These are phyloP conservation scores for Leishmania major DNA, from an alignment of 208 protist genomes.

Conservation along the genomic window DNA sequence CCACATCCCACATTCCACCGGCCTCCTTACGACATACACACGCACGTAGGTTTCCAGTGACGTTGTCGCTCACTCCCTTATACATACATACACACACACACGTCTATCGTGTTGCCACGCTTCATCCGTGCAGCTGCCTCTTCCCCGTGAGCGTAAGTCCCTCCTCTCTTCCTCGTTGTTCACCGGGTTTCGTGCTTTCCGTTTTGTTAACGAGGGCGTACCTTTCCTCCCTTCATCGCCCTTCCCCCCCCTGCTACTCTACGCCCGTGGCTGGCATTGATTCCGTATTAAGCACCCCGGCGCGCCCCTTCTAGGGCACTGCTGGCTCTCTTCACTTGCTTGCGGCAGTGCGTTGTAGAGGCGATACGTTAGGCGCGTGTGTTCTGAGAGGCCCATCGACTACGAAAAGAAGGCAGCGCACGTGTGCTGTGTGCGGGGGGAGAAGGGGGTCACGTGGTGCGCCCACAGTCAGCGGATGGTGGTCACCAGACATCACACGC, in stretches of 20 bases:
- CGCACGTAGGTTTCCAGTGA: neutral
- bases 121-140: neutral
- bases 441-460: neutral
- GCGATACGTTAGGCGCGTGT: neutral
- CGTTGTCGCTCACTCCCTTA: too few relatives aligned
- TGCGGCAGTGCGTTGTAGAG: neutral
- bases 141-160: neutral
- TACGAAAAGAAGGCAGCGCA: neutral
- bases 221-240: neutral
- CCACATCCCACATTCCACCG: too few relatives aligned
- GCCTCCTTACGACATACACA: neutral
- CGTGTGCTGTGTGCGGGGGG: neutral
- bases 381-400: neutral
- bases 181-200: too few relatives aligned
- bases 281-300: neutral
- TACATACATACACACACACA: neutral
- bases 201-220: neutral
- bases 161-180: too few relatives aligned
- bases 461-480: neutral
- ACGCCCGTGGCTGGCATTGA: neutral
- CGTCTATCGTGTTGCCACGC: neutral
- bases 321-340: neutral
- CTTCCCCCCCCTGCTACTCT: neutral
- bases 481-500: neutral
- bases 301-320: neutral